A percentile compares a stretch with the other conserved stretches of the same genome.
Conservation (phyloP, 2,329 filamentous ascomycete species). For the Penicillium sp. region DNA sequence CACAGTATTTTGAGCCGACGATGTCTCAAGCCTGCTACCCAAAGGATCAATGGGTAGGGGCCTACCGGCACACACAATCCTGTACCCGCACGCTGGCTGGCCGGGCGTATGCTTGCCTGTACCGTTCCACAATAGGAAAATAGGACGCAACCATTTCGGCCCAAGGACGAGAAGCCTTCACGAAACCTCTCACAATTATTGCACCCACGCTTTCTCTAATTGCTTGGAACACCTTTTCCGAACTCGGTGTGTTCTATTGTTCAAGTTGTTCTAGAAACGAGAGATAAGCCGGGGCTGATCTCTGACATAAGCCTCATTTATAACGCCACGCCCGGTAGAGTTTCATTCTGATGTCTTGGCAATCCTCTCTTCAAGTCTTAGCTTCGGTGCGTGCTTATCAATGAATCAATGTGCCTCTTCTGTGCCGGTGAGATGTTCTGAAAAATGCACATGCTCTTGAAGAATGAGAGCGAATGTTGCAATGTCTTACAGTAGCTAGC, state of each 20-base stretch:
- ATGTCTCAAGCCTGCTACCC: neutral
- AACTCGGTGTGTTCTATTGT: neutral
- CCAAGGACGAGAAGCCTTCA: neutral
- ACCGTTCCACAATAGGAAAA: neutral
- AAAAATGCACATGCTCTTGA: neutral
- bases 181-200: neutral
- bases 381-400: neutral
- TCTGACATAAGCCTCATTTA: neutral
- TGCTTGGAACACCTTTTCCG: neutral
- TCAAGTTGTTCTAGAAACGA: neutral
- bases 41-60: too few relatives aligned
- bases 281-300: neutral
- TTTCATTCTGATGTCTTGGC: neutral
- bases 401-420: neutral
- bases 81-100: neutral
- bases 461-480: neutral
- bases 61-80: neutral
- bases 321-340: slow-evolving; percentile 2
- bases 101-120: neutral
- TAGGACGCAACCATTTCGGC: neutral
- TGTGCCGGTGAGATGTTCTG: neutral
- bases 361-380: neutral
- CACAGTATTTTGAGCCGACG: too few relatives aligned
- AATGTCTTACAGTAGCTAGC: neutral
- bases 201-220: neutral